These are phyloP conservation scores for Stemphylium beticola DNA, from an alignment of 2,329 filamentous ascomycete species.

Conservation along the genomic window DNA sequence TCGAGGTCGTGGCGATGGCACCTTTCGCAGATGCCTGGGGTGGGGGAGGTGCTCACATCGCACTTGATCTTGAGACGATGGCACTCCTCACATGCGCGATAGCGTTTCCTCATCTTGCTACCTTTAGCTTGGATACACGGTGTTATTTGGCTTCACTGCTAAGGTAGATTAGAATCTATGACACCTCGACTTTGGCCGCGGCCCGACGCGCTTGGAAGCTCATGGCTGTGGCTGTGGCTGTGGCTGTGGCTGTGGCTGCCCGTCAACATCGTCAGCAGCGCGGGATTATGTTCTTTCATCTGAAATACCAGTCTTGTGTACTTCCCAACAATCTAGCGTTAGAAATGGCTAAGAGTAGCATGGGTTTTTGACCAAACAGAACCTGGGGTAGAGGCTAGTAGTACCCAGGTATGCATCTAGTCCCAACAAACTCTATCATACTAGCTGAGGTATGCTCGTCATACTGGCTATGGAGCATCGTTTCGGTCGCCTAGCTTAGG, in stretches of 20 bases:
- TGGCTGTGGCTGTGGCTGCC: not conserved
- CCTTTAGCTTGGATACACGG: not conserved
- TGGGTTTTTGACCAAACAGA: no score
- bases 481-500: no score
- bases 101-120: slow-evolving; percentile 28
- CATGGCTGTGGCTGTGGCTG: not conserved
- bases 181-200: slow-evolving; percentile 4
- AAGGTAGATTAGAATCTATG: slow-evolving; percentile 1
- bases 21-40: slow-evolving; percentile 25
- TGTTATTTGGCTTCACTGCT: not conserved
- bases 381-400: no score
- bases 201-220: slow-evolving; percentile 1
- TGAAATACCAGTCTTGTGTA: no score
- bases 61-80: slow-evolving; percentile 41
- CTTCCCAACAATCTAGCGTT: no score
- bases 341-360: no score
- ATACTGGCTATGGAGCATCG: no score
- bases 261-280: not conserved
- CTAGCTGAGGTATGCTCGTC: no score
- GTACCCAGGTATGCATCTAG: no score
- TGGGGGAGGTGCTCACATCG: slow-evolving; percentile 26
- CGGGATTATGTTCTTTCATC: no score
- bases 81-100: slow-evolving; percentile 38
- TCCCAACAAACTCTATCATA: no score
- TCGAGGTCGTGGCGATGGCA: slow-evolving; percentile 32